These are phyloP conservation scores for Dioszegia crocea DNA, from an alignment of 768 basidiomycete genomes.

Conservation along the genomic window DNA sequence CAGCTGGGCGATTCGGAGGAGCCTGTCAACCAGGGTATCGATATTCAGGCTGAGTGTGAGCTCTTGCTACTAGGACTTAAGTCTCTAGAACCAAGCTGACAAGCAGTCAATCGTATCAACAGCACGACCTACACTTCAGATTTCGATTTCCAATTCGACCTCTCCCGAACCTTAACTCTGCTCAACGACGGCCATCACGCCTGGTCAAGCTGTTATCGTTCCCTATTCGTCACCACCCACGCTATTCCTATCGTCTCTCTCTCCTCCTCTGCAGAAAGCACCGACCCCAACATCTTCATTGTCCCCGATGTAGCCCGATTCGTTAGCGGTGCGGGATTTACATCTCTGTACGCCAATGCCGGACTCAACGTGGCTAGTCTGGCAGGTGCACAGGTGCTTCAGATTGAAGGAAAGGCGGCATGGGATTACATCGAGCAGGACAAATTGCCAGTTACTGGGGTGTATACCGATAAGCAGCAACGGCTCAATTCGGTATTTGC, in stretches of 20 bases:
- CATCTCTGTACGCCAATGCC: constrained; percentile 1
- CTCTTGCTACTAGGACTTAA: neutral
- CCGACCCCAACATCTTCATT: constrained; percentile 13
- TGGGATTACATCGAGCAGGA: constrained; percentile 17
- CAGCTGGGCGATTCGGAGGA: constrained; percentile 14
- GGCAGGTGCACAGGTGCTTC: constrained; percentile 17
- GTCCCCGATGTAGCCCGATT: constrained; percentile 16
- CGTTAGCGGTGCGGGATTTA: neutral
- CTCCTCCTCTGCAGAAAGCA: constrained; percentile 2
- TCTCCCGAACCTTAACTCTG: constrained; percentile 10
- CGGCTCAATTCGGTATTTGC: constrained; percentile 19
- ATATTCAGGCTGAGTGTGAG: constrained; percentile 13
- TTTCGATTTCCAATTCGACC: constrained; percentile 24
- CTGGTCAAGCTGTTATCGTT: constrained; percentile 18
- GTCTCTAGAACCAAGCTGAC: neutral
- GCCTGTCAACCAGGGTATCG: constrained; percentile 11
- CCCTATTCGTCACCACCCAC: constrained; percentile 16
- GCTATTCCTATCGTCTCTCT: constrained; percentile 20
- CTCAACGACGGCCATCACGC: constrained; percentile 26
- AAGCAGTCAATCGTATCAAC: constrained; percentile 19
- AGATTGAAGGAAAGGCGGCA: constrained; percentile 10
- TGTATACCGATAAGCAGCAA: constrained; percentile 19
- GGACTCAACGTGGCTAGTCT: constrained; percentile 8
- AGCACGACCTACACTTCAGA: constrained; percentile 15
- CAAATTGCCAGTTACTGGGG: constrained; percentile 3